Conservation (phyloP, 768 basidiomycete species). For the Mycena vulgaris region DNA sequence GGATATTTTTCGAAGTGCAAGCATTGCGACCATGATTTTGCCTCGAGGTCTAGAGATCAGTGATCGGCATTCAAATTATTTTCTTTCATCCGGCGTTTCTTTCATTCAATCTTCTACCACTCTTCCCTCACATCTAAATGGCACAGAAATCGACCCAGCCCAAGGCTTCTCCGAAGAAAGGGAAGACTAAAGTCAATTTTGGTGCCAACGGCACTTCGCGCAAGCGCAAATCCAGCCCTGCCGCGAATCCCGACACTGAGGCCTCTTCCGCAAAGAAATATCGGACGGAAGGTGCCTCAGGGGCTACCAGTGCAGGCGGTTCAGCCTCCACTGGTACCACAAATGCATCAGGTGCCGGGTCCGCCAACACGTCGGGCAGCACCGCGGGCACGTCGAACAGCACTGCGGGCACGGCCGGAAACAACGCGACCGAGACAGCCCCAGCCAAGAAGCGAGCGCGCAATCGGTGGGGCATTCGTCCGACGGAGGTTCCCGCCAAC, state of each 20-base stretch:
- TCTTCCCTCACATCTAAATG: neutral
- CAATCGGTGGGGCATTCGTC: constrained; percentile 15
- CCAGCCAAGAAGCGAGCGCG: constrained; percentile 2
- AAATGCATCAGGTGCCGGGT: neutral
- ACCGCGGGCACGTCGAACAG: neutral
- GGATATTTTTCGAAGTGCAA: neutral
- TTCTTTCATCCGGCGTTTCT: constrained; percentile 7
- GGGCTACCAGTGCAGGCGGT: neutral
- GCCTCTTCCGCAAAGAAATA: constrained; percentile 7
- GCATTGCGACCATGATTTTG: neutral
- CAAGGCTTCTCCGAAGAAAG: neutral
- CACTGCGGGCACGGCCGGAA: neutral
- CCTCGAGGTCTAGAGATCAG: constrained; percentile 16
- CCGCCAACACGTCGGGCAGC: neutral
- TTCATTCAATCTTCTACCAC: neutral
- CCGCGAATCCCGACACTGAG: neutral
- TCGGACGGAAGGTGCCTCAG: neutral
- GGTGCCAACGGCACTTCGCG: neutral
- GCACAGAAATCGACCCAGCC: neutral
- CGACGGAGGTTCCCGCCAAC: neutral
- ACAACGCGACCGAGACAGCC: neutral
- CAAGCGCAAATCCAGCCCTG: neutral
- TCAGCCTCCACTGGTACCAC: neutral
- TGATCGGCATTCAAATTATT: constrained; percentile 12
- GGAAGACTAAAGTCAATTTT: constrained; percentile 9